Percentiles rank a stretch among this genome's conserved stretches.
Evolutionary conservation across 169 alveolate species (phyloP).

Genomic region (Eimeria maxima): DNA sequence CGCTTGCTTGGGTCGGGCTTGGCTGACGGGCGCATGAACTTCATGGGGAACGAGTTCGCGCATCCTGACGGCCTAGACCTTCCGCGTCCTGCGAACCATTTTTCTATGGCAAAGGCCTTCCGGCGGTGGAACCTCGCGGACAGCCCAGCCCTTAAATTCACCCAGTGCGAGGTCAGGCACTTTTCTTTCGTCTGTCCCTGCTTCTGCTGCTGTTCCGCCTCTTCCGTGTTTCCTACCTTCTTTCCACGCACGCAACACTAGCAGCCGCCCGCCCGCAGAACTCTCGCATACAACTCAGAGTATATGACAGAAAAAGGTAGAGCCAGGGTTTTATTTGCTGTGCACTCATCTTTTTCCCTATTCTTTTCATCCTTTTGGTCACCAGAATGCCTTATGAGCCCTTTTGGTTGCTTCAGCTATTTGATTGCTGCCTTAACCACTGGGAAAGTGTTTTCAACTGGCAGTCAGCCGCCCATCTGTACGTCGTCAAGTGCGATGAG

Average conservation of each 20-base stretch:
- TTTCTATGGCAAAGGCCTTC: constrained; percentile 87
- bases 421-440: constrained; percentile 91
- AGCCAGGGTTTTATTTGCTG: background rate
- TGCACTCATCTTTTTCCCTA: background rate
- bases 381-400: background rate
- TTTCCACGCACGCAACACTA: background rate
- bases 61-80: constrained; percentile 92
- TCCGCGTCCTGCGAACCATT: constrained; percentile 90
- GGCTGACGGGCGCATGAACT: constrained; percentile 88
- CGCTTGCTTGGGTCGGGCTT: constrained; percentile 81
- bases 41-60: constrained; percentile 92
- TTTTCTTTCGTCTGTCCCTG: background rate
- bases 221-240: background rate
- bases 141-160: constrained; percentile 87
- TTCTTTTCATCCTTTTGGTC: background rate
- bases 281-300: background rate
- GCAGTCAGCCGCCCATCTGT: constrained; percentile 89
- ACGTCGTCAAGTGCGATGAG: constrained; percentile 91
- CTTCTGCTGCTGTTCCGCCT: background rate
- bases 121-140: constrained; percentile 92
- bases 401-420: constrained; percentile 82
- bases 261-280: background rate
- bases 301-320: background rate
- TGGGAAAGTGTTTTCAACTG: constrained; percentile 89
- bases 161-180: constrained; percentile 84